Base-by-base conservation (phyloP, 2,329 filamentous ascomycete genomes). In the Fonsecaea erecta region DNA sequence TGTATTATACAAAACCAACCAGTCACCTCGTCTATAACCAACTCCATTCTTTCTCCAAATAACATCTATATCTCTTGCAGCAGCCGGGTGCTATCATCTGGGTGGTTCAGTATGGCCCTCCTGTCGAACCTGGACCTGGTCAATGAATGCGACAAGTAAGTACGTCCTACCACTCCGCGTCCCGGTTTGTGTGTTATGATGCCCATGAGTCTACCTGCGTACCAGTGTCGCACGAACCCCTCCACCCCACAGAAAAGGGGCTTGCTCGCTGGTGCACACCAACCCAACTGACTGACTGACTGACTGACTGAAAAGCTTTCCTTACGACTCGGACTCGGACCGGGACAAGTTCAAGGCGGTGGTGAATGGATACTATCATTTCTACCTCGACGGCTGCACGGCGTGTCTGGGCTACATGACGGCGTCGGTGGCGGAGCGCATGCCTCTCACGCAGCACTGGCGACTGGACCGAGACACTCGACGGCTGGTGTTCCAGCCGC, bases 311-410 rank as follows among this genome's bases (percentile, higher is more conserved):
- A 54, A 57, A 72, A 94, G 91, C 73, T 96, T 96, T 74, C 93
- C 93, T 1, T 92, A 96, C 78, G 83, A 85, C 62, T 83, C 89
- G 62, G 82, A 81, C 61, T 82, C 81, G 60, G 81, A 88, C 69
- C 83, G 86, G 9, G 75, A 83, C 64, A 80, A 81, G 57, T 87
- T 89, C 76, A 78, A 83, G 52, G 76, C 80, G 51, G 78, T 85
- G 67, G 77, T 86, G 64, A 76, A 78, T 56, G 81, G 82, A 9
- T 87, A 86, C 76, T 84, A 87, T 72, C 82, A 81, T 28, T 83
- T 96, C 68, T 91, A 88, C 74, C 87, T 91, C 16, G 79, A 90
- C 12, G 78, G 87, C 9, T 88, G 86, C 80, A 79, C 86, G 65
- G 84, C 89, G 64, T 83, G 59, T 35, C 78, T 90, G 6, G 90